phyloP scores from a whole-genome alignment of 176 grass and related monocot species.

The Triticum dicoccoides region DNA sequence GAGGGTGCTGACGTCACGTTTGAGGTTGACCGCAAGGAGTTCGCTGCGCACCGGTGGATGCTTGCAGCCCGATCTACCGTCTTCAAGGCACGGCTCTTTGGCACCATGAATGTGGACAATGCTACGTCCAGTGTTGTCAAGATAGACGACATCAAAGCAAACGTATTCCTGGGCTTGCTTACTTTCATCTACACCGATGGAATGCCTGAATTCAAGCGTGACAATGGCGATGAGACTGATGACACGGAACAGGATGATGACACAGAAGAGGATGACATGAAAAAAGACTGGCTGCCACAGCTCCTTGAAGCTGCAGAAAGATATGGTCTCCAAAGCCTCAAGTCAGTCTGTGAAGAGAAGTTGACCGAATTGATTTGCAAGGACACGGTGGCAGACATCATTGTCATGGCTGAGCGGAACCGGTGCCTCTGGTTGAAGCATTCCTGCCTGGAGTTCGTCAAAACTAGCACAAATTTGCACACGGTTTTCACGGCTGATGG shows the following conservation, averaged over 20 bases:
- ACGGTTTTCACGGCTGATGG: neutral
- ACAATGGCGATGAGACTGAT: neutral
- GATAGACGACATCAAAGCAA: neutral
- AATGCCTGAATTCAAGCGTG: neutral
- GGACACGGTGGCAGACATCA: neutral
- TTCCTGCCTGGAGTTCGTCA: neutral
- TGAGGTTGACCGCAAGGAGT: neutral
- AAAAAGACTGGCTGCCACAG: neutral
- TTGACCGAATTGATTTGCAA: neutral
- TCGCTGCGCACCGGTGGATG: neutral
- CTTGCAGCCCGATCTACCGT: neutral
- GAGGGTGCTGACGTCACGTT: neutral
- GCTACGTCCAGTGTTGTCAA: accelerated
- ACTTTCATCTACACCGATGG: neutral
- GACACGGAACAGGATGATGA: neutral
- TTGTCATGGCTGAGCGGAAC: neutral
- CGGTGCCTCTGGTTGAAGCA: neutral
- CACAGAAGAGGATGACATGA: neutral
- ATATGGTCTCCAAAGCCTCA: neutral
- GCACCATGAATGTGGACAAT: neutral
- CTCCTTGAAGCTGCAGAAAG: neutral
- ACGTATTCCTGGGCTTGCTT: neutral
- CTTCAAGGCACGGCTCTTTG: neutral
- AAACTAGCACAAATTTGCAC: neutral
- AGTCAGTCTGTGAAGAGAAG: neutral